phyloP scores from a whole-genome alignment of 305 asterid species.

The Caryopteris hybrid region DNA sequence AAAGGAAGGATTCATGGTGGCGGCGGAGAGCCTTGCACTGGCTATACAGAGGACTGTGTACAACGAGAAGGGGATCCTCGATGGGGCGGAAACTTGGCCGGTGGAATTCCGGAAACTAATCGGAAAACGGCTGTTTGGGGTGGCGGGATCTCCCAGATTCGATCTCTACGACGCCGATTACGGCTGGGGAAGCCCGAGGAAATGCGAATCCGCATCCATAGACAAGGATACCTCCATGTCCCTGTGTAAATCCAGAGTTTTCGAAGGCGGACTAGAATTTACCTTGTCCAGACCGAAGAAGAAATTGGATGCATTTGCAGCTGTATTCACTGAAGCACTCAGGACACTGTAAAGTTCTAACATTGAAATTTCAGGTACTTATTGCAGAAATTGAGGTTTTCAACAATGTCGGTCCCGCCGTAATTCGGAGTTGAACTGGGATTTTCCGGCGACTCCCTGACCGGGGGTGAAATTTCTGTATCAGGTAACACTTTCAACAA shows the following conservation, averaged over 20 bases:
- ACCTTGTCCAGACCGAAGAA: constrained; percentile 41
- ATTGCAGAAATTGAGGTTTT: neutral
- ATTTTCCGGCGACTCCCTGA: neutral
- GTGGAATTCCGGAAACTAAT: constrained; percentile 34
- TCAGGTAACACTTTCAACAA: neutral
- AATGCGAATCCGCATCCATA: constrained; percentile 42
- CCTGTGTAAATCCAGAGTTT: constrained; percentile 43
- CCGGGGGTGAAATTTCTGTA: neutral
- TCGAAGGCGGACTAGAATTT: constrained; percentile 46
- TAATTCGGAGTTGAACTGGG: neutral
- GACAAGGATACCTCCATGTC: constrained; percentile 47
- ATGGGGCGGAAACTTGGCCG: constrained; percentile 53
- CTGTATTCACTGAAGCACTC: constrained; percentile 36
- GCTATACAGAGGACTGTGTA: constrained; percentile 37
- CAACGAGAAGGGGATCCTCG: constrained; percentile 39
- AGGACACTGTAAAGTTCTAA: constrained; percentile 23
- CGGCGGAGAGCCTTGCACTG: constrained; percentile 34
- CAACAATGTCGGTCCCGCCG: neutral
- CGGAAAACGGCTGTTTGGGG: constrained; percentile 40
- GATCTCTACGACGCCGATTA: constrained; percentile 54
- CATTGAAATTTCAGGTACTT: neutral
- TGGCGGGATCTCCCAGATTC: constrained; percentile 53
- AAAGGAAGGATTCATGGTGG: constrained; percentile 41
- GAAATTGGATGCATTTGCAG: constrained; percentile 44
- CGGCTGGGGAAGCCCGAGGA: constrained; percentile 61